Evolutionary conservation across 1,139 yeast genomes (phyloP), one percentile per base, ranked within the genome.

Genomic region (Candida tunisiensis): DNA sequence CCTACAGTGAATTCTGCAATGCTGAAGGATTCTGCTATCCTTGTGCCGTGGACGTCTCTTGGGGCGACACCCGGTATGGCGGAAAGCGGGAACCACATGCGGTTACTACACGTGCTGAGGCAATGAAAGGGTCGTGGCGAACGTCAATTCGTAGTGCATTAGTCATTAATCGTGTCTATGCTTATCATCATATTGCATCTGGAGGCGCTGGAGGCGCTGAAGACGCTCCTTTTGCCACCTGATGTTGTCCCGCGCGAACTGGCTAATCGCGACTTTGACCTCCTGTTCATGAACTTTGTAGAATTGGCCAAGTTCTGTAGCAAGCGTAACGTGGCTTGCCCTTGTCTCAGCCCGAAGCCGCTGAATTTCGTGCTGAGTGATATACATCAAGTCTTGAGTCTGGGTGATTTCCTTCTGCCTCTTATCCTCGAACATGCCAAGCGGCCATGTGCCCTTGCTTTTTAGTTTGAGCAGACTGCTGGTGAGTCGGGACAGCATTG

Each of bases 261-360:
- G 40, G 26, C 38, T 37, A 15, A 62, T 39, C 6, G 50, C 33
- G 10, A 42, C 34, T 15, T 37, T 28, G 16, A 53, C 27, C 31
- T 50, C 57, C 5, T 39, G 32, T 30, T 45, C 50, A 26, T 54
- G 57, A 13, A 40, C 36, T 8, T 37, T 37, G 30, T 51, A 49
- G 30, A 53, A 53, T 3, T 53, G 44, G 6, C 59, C 57, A 5
- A 56, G 42, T 33, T 56, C 62, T 5, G 47, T 41, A 1, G 62
- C 62, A 6, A 55, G 36, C 2, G 48, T 36, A 12, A 44, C 44
- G 32, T 56, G 61, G 3, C 51, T 40, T 7, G 42, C 38, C 23
- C 44, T 36, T 18, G 56, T 41, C 23, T 48, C 51, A 8, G 37
- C 34, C 25, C 53, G 48, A 10, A 53, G 31, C 14, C 47, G 32